Base-by-base conservation (phyloP, 768 basidiomycete genomes). In the Trametes villosa region DNA sequence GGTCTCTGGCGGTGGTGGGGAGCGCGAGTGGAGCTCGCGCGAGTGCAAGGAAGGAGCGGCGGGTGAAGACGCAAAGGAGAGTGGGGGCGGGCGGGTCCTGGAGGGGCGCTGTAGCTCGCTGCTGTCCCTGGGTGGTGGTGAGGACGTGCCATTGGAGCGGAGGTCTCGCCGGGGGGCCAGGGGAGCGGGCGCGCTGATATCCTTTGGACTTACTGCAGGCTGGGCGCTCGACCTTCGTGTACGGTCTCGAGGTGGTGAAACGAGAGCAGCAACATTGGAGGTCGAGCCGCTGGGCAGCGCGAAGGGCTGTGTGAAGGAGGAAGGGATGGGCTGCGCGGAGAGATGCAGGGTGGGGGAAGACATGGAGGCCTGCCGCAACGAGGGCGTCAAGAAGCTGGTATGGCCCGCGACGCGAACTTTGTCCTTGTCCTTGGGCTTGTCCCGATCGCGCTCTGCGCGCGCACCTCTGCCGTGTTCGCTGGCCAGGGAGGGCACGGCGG, bases 311-410 rank as follows among this genome's bases (percentile, higher is more conserved):
- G 82, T 81, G 68, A 77, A 80, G n/a, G 82, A 79, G 34, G 85
- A 83, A 51, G 82, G 81, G 51, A 80, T 68, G 33, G 82, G 76
- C 73, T 83, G 81, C 27, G 85, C 85, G 51, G 83, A 83, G 56
- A 87, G 79, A 67, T 88, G 86, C 44, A 92, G 73, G 29, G 86
- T 81, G 53, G 91, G 90, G 22, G 89, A 89, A 57, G 90, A 92
- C 78, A 88, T 80, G 47, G 91, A 89, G 38, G 83, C 90, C 62
- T 81, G 82, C 56, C 85, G 81, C 61, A 91, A 74, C 36, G 88
- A 89, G 44, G 89, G 89, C 44, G 85, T 80, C 61, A 81, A 75
- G 76, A 84, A 91, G 70, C 79, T 81, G 50, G 83, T 81, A 69
- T 79, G 80, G 49, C 84, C 86, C 48, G 84, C 81, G 61, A 76